Conservation (phyloP, 345 rosid genomes). For the Arabidopsis suecica region DNA sequence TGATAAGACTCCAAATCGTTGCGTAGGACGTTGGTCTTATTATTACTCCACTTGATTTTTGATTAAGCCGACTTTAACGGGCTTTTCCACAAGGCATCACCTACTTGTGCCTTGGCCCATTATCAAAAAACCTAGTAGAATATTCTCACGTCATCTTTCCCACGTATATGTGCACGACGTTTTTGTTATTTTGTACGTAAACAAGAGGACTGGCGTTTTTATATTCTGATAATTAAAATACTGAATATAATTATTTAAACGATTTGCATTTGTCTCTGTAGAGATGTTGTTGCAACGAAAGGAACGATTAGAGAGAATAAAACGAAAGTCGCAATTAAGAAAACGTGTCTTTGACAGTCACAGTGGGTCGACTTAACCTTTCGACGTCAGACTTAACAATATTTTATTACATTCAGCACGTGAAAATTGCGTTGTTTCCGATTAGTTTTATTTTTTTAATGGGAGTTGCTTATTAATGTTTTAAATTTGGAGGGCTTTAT, state of each 20-base stretch:
- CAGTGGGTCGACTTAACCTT: slow-evolving; percentile 22
- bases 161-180: background rate
- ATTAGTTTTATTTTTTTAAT: background rate
- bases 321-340: slow-evolving; percentile 28
- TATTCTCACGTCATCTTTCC: background rate
- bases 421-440: slow-evolving; percentile 27
- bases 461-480: background rate
- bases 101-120: background rate
- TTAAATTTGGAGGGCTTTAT: background rate
- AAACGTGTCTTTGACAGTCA: slow-evolving; percentile 36
- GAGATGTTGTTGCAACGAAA: slow-evolving; percentile 26
- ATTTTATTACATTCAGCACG: slow-evolving; percentile 26
- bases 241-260: background rate
- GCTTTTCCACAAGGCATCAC: background rate
- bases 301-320: slow-evolving; percentile 18
- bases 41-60: slow-evolving; percentile 12
- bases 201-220: background rate
- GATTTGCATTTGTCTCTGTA: background rate
- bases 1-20: slow-evolving; percentile 9
- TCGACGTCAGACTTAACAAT: background rate
- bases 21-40: slow-evolving; percentile 28
- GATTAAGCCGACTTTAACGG: slow-evolving; percentile 9
- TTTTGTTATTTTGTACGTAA: too few species aligned
- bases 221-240: slow-evolving; percentile 6
- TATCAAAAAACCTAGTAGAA: background rate